Base-by-base conservation (phyloP, 371 early-diverging fungal species). In the Syncephalastrum monosporum region DNA sequence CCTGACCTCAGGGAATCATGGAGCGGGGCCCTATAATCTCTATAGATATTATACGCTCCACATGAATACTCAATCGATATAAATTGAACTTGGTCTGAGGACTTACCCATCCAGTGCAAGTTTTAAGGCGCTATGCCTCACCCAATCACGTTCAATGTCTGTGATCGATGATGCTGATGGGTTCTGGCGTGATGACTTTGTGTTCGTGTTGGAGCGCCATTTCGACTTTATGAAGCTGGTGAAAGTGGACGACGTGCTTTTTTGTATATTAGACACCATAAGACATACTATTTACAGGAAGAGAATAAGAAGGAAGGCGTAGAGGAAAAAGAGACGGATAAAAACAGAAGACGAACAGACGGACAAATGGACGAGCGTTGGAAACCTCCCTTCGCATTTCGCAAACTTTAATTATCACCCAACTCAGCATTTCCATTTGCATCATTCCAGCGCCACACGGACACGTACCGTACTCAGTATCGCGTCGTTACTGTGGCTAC, bases 61-160 rank as follows among this genome's bases (percentile, higher is more conserved):
- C 7, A 47, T 29, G 47, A 16, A 41, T 42, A 54, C 44, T 21
- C 21, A 21, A 21, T 21, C 21, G 0, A 21, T 21, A 21, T 21
- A 21, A 21, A 21, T 21, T 21, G 21, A 21, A 12, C 42, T 3
- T 16, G 45, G 5, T 41, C 14, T n/a, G 38, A 10, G 10, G 10
- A 10, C 38, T 54, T 68, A 74, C 74, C 74, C 63, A 45, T 75
- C 70, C 57, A 75, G 65, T 43, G 76, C 76, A 41, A 72, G 55
- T 29, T 69, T 67, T 13, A 75, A 55, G 53, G 76, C 76, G 33
- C 64, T 70, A 47, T 75, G 76, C 48, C 68, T 55, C 19, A 72
- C 71, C 68, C 71, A 70, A 57, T 72, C 72, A 23, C 76, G 64
- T 44, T 75, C 76, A 17, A 75, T 64, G 50, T 75, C 72, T 27